These are phyloP conservation scores for Suillus cothurnatus DNA, from an alignment of 768 basidiomycete species.

Conservation along the genomic window DNA sequence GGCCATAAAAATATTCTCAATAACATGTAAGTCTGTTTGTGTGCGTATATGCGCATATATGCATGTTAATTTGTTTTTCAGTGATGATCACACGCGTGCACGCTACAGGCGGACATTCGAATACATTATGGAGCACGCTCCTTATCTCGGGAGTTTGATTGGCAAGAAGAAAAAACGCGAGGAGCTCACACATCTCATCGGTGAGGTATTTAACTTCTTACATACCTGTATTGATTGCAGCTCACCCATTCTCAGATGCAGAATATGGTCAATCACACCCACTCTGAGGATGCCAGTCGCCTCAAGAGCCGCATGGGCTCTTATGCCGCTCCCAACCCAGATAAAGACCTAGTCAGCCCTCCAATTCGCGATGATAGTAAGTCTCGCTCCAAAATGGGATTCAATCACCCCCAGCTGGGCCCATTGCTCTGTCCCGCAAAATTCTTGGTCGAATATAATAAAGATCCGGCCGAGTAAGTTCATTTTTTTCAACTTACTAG, in stretches of 20 bases:
- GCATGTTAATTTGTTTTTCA: not conserved
- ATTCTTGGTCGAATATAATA: not conserved
- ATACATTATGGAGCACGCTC: not conserved
- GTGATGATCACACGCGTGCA: slow-evolving; percentile 1
- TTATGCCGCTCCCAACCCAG: not conserved
- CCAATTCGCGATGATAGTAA: not conserved
- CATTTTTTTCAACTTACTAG: not conserved
- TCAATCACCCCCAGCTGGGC: too few relatives aligned
- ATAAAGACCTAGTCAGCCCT: not conserved
- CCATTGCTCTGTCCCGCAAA: slow-evolving; percentile 3
- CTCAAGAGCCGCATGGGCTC: not conserved
- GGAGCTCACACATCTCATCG: not conserved
- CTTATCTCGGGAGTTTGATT: slow-evolving; percentile 1
- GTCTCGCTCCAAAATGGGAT: not conserved
- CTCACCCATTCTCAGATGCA: not conserved
- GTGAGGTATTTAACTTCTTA: not conserved
- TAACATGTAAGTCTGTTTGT: slow-evolving; percentile 1
- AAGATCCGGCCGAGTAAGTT: not conserved
- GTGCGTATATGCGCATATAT: slow-evolving; percentile 1
- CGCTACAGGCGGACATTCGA: not conserved
- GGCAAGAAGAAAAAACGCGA: slow-evolving; percentile 5
- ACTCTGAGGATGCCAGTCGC: not conserved
- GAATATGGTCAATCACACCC: not conserved
- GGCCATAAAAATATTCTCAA: not conserved
- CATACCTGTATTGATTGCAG: not conserved